These are phyloP conservation scores for Pichiaceae sp. DNA, from an alignment of 1,139 yeast genomes.

Conservation along the genomic window DNA sequence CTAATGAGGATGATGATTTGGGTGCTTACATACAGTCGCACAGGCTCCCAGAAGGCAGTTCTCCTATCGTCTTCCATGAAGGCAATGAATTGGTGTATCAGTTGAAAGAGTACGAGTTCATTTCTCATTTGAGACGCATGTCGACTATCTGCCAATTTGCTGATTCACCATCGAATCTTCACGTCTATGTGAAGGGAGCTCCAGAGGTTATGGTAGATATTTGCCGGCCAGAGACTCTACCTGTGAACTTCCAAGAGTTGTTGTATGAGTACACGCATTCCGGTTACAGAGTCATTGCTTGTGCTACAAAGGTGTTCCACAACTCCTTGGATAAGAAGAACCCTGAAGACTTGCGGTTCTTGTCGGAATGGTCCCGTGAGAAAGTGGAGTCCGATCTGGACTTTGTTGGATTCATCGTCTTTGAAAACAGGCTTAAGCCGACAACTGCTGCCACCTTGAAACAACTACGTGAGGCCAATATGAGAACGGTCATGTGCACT, in stretches of 20 bases:
- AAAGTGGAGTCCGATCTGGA: slow-evolving; percentile 58
- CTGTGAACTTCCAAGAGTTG: slow-evolving; percentile 63
- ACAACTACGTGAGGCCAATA: slow-evolving; percentile 53
- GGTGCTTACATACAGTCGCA: slow-evolving; percentile 18
- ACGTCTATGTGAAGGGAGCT: slow-evolving; percentile 83
- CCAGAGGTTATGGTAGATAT: slow-evolving; percentile 89
- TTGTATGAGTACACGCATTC: slow-evolving; percentile 81
- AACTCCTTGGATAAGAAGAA: slow-evolving; percentile 9
- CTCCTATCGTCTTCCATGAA: slow-evolving; percentile 35
- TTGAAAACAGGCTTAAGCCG: slow-evolving; percentile 80
- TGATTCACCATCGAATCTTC: slow-evolving; percentile 14
- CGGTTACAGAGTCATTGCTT: slow-evolving; percentile 92
- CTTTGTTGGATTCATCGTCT: slow-evolving; percentile 82
- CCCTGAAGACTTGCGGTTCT: slow-evolving; percentile 25
- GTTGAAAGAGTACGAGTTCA: slow-evolving; percentile 72
- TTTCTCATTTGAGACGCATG: slow-evolving; percentile 83
- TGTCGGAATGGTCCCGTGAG: slow-evolving; percentile 38
- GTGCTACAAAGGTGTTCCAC: slow-evolving; percentile 57
- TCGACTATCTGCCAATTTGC: slow-evolving; percentile 57
- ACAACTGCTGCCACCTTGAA: slow-evolving; percentile 56
- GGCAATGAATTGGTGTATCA: slow-evolving; percentile 35
- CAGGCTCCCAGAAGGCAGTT: slow-evolving; percentile 32
- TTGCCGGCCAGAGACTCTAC: slow-evolving; percentile 64
- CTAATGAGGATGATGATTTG: slow-evolving; percentile 29
- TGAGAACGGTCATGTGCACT: slow-evolving; percentile 92